Evolutionary conservation across 2,329 filamentous ascomycete genomes (phyloP).

Genomic region (Aspergillus sp.): DNA sequence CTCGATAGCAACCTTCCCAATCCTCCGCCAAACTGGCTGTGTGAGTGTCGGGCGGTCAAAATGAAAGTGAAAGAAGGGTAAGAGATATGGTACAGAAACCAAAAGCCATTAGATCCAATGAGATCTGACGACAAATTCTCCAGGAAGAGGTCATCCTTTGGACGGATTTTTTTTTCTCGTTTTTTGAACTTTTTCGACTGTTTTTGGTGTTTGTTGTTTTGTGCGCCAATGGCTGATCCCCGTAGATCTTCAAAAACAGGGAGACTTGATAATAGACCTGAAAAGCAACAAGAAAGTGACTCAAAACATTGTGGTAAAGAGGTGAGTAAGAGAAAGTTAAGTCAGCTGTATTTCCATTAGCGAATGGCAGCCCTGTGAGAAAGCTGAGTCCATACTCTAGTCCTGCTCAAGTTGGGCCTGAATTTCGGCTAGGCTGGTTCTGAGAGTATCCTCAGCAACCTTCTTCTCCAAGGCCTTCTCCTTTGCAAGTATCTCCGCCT

Average conservation of each 20-base stretch:
- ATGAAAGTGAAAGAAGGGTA: background rate
- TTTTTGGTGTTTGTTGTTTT: background rate
- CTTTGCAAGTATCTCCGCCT: conserved; percentile 10
- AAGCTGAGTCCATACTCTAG: background rate
- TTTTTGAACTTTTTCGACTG: background rate
- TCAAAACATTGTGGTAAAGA: background rate
- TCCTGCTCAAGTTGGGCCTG: conserved; percentile 15
- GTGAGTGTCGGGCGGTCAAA: background rate
- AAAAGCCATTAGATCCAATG: background rate
- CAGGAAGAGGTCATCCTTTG: background rate
- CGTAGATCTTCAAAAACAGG: background rate
- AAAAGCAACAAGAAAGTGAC: background rate
- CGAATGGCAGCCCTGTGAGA: background rate
- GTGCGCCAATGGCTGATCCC: background rate
- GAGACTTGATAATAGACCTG: background rate
- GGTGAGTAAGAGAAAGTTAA: background rate
- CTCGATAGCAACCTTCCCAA: background rate
- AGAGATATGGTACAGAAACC: background rate
- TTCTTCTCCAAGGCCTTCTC: conserved; percentile 12
- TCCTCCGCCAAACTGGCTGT: background rate
- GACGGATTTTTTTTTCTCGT: background rate
- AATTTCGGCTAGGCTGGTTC: conserved; percentile 10
- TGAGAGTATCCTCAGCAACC: conserved; percentile 6
- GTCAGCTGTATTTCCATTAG: background rate
- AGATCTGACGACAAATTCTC: background rate